Evolutionary conservation across 2,329 filamentous ascomycete genomes (phyloP).

Genomic region (Dothideomycetes sp.): DNA sequence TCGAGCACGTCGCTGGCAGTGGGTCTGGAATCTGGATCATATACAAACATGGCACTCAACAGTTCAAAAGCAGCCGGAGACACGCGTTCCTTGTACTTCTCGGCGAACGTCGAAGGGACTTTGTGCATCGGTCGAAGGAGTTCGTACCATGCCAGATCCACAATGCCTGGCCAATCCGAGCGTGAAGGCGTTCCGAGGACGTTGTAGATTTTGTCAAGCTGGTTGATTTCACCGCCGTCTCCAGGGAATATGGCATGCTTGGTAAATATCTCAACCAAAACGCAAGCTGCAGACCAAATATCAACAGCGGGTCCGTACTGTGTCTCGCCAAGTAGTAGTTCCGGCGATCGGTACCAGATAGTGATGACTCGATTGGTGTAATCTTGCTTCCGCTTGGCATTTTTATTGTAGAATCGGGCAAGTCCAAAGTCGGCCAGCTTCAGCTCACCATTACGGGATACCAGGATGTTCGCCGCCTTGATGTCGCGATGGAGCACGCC

Average conservation of each 20-base stretch:
- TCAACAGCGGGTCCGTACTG: constrained; percentile 84
- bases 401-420: constrained; percentile 89
- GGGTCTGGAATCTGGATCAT: constrained; percentile 76
- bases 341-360: constrained; percentile 92
- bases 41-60: constrained; percentile 74
- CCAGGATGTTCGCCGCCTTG: constrained; percentile 94
- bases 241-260: constrained; percentile 89
- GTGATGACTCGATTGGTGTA: constrained; percentile 99
- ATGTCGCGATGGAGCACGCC: constrained; percentile 97
- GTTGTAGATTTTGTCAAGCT: constrained; percentile 93
- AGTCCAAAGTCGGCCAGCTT: constrained; percentile 96
- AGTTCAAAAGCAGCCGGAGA: constrained; percentile 76
- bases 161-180: constrained; percentile 75
- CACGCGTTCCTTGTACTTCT: constrained; percentile 70
- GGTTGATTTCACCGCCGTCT: constrained; percentile 89
- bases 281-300: constrained; percentile 95
- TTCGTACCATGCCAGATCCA: constrained; percentile 97
- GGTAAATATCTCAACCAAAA: constrained; percentile 94
- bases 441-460: constrained; percentile 78
- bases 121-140: constrained; percentile 71
- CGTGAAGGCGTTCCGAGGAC: constrained; percentile 80
- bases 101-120: constrained; percentile 65
- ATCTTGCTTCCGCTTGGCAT: constrained; percentile 64
- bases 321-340: constrained; percentile 83
- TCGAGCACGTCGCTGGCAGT: constrained; percentile 74